These are phyloP conservation scores for Penicillium glabrum DNA, from an alignment of 2,329 filamentous ascomycete species.

Conservation along the genomic window DNA sequence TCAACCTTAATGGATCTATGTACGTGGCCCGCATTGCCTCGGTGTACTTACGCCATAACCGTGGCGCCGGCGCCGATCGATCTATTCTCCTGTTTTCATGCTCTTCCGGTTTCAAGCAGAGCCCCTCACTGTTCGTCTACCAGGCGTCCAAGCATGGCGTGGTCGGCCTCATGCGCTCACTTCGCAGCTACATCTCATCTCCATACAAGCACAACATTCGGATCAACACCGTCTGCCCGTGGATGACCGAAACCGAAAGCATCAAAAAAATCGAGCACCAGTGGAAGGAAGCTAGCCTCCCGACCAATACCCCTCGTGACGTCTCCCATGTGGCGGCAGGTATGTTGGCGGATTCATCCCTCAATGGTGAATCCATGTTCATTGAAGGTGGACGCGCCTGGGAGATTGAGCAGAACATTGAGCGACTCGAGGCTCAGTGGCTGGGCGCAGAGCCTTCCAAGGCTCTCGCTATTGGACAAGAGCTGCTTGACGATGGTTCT, in stretches of 20 bases:
- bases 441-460: conserved; percentile 41
- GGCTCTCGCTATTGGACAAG: conserved; percentile 37
- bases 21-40: conserved; percentile 52
- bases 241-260: conserved; percentile 44
- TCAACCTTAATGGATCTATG: conserved; percentile 50
- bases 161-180: conserved; percentile 49
- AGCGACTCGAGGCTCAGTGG: conserved; percentile 44
- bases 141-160: conserved; percentile 53
- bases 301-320: conserved; percentile 41
- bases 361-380: conserved; percentile 45
- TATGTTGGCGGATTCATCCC: conserved; percentile 32
- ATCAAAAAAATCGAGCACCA: conserved; percentile 35
- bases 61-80: conserved; percentile 34
- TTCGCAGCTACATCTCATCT: conserved; percentile 37
- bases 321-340: conserved; percentile 42
- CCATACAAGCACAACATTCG: conserved; percentile 41
- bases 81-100: conserved; percentile 48
- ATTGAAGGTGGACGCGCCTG: conserved; percentile 45
- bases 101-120: conserved; percentile 51
- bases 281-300: conserved; percentile 41
- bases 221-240: conserved; percentile 48
- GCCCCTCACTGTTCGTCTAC: conserved; percentile 50
- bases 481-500: conserved; percentile 29
- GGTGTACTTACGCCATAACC: conserved; percentile 49
- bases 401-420: conserved; percentile 46